These are phyloP conservation scores for Pythium sukuiense DNA, from an alignment of 352 stramenopile genomes.

Conservation along the genomic window DNA sequence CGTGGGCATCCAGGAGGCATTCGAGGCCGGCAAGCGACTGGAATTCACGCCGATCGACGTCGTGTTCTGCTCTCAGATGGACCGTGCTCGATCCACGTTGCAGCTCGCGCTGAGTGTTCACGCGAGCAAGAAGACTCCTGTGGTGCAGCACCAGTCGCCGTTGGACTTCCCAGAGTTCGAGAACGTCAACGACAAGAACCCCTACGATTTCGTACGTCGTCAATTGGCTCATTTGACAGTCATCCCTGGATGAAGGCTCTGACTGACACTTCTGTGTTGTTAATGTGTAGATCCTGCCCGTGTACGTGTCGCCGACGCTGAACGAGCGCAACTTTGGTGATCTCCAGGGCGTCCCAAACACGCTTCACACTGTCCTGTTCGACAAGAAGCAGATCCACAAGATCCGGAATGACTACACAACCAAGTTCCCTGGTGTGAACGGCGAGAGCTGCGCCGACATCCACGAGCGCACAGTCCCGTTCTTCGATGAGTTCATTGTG, in stretches of 20 bases:
- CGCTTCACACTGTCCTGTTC: slow-evolving; percentile 71
- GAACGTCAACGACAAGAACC: slow-evolving; percentile 73
- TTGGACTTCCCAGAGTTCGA: slow-evolving; percentile 67
- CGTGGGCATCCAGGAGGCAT: slow-evolving; percentile 81
- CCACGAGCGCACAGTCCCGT: slow-evolving; percentile 72
- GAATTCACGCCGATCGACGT: slow-evolving; percentile 80
- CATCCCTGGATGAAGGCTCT: background rate
- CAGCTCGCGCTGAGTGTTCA: slow-evolving; percentile 78
- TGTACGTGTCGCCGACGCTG: slow-evolving; percentile 77
- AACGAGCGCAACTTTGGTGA: slow-evolving; percentile 87
- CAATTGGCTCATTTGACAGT: background rate
- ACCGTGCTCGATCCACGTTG: slow-evolving; percentile 74
- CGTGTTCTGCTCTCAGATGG: slow-evolving; percentile 87
- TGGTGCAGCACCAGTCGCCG: slow-evolving; percentile 74
- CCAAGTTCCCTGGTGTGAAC: slow-evolving; percentile 76
- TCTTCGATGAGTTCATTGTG: slow-evolving; percentile 76
- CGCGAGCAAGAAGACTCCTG: slow-evolving; percentile 78
- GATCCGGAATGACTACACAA: slow-evolving; percentile 80
- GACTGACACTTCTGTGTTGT: background rate
- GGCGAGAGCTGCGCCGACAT: slow-evolving; percentile 84
- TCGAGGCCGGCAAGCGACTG: slow-evolving; percentile 72
- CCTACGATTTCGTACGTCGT: slow-evolving; percentile 70
- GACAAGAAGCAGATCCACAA: slow-evolving; percentile 72
- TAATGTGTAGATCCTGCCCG: slow-evolving; percentile 54
- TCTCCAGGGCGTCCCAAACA: slow-evolving; percentile 74